phyloP scores from a whole-genome alignment of 2,329 filamentous ascomycete genomes.

The Cyphellophora europaea region DNA sequence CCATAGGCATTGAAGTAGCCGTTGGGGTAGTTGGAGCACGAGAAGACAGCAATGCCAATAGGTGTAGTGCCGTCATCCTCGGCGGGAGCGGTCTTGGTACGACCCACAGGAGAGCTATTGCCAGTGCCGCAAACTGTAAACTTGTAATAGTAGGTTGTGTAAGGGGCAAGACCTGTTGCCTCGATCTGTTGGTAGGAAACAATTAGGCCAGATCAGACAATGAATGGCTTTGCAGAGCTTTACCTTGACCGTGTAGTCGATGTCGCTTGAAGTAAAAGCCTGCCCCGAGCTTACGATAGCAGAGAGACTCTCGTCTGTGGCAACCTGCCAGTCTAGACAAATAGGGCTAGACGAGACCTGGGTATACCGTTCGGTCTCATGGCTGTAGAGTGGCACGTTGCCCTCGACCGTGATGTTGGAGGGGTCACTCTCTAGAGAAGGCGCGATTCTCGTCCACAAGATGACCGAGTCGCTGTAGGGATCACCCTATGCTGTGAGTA shows the following conservation, averaged over 20 bases:
- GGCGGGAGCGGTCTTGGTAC: conserved; percentile 60
- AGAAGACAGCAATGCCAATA: conserved; percentile 59
- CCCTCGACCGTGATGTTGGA: conserved; percentile 49
- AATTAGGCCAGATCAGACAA: too few species aligned
- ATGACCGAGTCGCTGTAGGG: conserved; percentile 34
- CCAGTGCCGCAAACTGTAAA: conserved; percentile 59
- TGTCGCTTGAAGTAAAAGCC: conserved; percentile 61
- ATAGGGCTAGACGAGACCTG: conserved; percentile 51
- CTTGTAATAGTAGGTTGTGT: conserved; percentile 54
- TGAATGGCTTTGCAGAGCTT: too few species aligned
- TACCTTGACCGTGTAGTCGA: conserved; percentile 68
- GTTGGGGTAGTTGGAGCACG: conserved; percentile 57
- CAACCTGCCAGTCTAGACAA: conserved; percentile 58
- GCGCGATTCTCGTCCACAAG: conserved; percentile 34
- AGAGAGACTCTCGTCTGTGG: conserved; percentile 37
- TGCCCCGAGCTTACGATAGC: conserved; percentile 46
- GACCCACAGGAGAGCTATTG: conserved; percentile 52
- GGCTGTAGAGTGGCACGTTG: conserved; percentile 41
- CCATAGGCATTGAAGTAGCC: conserved; percentile 20
- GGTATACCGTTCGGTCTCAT: conserved; percentile 45
- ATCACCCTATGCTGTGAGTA: conserved; percentile 21
- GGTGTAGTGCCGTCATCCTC: conserved; percentile 47
- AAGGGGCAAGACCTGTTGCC: conserved; percentile 51
- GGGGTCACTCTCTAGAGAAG: conserved; percentile 34
- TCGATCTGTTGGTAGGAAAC: conserved; percentile 38